Base-by-base conservation (phyloP, 1,284 basidiomycete genomes). In the Malassezia brasiliensis region DNA sequence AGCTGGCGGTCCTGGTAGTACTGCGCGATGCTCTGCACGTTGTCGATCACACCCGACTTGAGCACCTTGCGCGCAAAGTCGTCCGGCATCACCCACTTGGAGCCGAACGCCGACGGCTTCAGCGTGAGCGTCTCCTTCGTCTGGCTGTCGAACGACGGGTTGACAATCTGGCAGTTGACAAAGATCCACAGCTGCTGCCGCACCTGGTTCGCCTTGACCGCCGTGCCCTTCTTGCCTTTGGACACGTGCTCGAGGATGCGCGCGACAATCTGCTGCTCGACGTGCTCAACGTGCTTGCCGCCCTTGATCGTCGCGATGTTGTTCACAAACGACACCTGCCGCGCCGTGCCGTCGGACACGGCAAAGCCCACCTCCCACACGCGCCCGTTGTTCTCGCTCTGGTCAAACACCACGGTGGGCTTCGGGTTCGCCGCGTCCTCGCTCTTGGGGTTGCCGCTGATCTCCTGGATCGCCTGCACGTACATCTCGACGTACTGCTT, bases 181-280 rank as follows among this genome's bases (percentile, higher is more conserved):
- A 98, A 99, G 59, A 99, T 82, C 90, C 90, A 94, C 83, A 98
- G 90, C 74, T 99, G 91, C 73, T 87, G 91, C 79, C 89, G 93
- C 78, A 98, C 85, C 77, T 96, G 90, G 57, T 84, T 83, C 11
- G 88, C 82, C 77, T 96, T 96, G 69, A 98, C 86, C 1, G 86
- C 82, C 9, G 90, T 88, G 2, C 81, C 88, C 59, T 76, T 72
- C 78, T 94, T 96, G 79, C 96, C 96, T 82, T 96, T 98, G 71
- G 83, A 80, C 67, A 96, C 89, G 8, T 82, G 81, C 15, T 86
- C 79, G 61, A 90, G 81, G 38, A 80, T 77, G 31, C 60, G 68
- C 76, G 90, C 90, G 42, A 90, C 84, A 52, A 99, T 82, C 76
- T 94, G 90, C 72, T 91, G 88, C 0, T 90, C 82, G 57, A 98